Evolutionary conservation across 257 asterid species (phyloP), one percentile per base, ranked within the genome.

Genomic region (Lavandula angustifolia): DNA sequence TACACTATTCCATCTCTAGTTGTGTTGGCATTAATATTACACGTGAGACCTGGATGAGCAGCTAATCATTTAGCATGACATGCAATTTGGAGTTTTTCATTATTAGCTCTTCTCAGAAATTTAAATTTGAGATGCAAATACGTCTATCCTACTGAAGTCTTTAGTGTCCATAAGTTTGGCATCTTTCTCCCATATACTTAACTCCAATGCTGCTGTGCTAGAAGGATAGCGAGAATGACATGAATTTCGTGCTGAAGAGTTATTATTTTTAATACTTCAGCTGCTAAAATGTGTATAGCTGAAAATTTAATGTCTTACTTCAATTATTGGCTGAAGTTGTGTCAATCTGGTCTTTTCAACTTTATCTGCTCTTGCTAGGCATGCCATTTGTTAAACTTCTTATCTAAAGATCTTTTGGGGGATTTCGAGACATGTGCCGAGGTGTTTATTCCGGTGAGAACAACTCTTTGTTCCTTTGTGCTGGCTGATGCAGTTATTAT

Each of bases 391-490:
- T 73, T 94, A 59, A 46, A 73, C 83, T 87, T 86, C 76, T 80
- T 94, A 72, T 94, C 99, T 5, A 88, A 90, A 77, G 99, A 94
- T 74, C 98, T 94, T 47, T 73, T 90, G 91, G 99, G 95, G 69
- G 98, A 94, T 81, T 94, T 94, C 62, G 99, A 94, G 74, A 73
- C 89, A 29, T 94, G 99, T 73, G 99, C 99, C 53, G 99, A 94
- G 84, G 73, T 79, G 81, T 88, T 94, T 83, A 94, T 94, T 77
- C 98, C 98, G 77, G 99, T 94, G 81, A 86, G 95, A 68, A 74
- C 59, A 38, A 59, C 64, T 77, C 47, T 49, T 54, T 7, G 27
- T 49, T 55, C 43, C 69, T 54, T 75, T 58, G 37, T 53, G 43
- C 22, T 74, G 46, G 44, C 43, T 66, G 57, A 33, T 49, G 55